Conservation (phyloP, 257 asterid species). For the Buddleja alternifolia region DNA sequence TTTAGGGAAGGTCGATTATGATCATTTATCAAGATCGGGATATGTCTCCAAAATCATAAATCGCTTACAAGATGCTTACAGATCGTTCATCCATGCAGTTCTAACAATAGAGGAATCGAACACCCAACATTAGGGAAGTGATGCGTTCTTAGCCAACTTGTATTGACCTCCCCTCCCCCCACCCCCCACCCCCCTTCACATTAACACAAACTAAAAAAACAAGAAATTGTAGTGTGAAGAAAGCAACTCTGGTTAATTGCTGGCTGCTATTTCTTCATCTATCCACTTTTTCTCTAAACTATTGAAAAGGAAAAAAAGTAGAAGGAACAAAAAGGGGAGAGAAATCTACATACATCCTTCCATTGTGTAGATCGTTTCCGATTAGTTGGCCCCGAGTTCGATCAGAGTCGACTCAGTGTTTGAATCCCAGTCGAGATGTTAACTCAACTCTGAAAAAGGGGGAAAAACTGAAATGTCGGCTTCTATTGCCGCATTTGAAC, state of each 20-base stretch:
- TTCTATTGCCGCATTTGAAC: slow-evolving; percentile 76
- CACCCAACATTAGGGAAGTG: too few relatives aligned
- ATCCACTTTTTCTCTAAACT: slow-evolving; percentile 13
- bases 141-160: too few relatives aligned
- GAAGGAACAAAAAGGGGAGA: too few relatives aligned
- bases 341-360: not conserved
- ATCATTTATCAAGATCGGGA: too few relatives aligned
- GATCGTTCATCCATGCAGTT: too few relatives aligned
- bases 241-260: slow-evolving; percentile 37
- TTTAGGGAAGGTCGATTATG: too few relatives aligned
- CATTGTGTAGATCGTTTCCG: slow-evolving; percentile 35
- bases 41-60: too few relatives aligned
- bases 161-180: too few relatives aligned
- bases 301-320: not conserved
- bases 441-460: slow-evolving; percentile 27
- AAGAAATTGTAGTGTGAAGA: slow-evolving; percentile 18
- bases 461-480: slow-evolving; percentile 62
- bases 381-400: slow-evolving; percentile 32
- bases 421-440: slow-evolving; percentile 37
- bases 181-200: not conserved
- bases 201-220: slow-evolving; percentile 2
- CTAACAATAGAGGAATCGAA: too few relatives aligned
- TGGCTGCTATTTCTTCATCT: slow-evolving; percentile 31
- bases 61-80: too few relatives aligned
- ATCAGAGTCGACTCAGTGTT: slow-evolving; percentile 39